Base-by-base conservation (phyloP, 345 rosid species). In the Sonneratia alba region DNA sequence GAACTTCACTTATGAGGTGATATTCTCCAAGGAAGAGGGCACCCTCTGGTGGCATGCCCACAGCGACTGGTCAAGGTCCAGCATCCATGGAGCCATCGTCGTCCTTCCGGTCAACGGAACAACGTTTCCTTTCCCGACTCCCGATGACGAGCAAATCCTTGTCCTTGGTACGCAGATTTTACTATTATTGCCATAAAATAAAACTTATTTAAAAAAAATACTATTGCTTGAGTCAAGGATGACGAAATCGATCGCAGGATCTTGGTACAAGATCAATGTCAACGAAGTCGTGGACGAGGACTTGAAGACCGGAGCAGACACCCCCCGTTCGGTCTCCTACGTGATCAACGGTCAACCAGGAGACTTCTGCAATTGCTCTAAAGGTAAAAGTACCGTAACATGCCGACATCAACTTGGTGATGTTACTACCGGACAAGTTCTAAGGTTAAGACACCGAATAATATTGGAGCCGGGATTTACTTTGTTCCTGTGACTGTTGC, bases 281-380 rank as follows among this genome's bases (percentile, higher is more conserved):
- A 66, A 37, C 49, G 68, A 42, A n/a, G 65, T 72, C 0, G 61
- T 43, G 16, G 43, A 71, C 1, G 56, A 56, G 4, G 68, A 62
- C 57, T 13, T 66, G 0, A 37, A 0, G 43, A n/a, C 66, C 0
- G 84, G 84, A 14, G 74, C 67, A 0, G 68, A 71, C 62, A 74
- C 81, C 0, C 78, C 78, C 18, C 55, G 38, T 7, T 77, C 82
- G 0, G 70, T 37, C 72, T 77, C 79, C 21, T 75, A 61, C 37
- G 73, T 75, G 7, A 79, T 83, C 70, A 83, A 83, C 27, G 84
- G 86, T 18, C 74, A 72, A 48, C 80, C 82, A 1, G 86, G 86
- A 0, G 78, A 77, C 57, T 61, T 64, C 0, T 70, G 24, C 37
- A 16, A 57, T 2, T 72, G 78, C 79, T 67, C 78, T n/a, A 72